Evolutionary conservation across 1,284 basidiomycete species (phyloP).

Genomic region (Pseudozyma sp.): DNA sequence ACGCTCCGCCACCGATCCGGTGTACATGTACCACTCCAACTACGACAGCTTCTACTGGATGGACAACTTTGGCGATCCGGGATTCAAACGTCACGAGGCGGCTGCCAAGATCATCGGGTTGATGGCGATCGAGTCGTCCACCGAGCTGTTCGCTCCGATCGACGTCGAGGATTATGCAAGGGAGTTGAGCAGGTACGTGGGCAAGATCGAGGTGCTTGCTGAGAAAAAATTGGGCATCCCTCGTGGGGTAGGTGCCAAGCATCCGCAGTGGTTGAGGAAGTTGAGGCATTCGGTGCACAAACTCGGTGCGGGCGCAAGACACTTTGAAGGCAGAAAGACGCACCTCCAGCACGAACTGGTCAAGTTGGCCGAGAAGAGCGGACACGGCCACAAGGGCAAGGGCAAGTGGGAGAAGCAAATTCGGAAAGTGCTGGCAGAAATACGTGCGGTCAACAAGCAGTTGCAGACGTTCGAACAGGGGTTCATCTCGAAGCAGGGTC

Average conservation of each 20-base stretch:
- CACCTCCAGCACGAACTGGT: conserved; percentile 25
- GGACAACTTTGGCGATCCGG: conserved; percentile 80
- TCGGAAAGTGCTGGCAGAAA: conserved; percentile 74
- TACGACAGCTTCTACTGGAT: conserved; percentile 83
- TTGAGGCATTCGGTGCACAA: conserved; percentile 27
- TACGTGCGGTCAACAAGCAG: conserved; percentile 78
- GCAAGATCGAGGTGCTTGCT: conserved; percentile 37
- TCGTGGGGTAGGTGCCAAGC: not conserved
- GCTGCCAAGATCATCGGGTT: conserved; percentile 73
- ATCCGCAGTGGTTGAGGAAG: conserved; percentile 22
- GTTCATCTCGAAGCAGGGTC: conserved; percentile 81
- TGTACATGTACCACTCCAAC: conserved; percentile 74
- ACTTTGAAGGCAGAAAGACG: conserved; percentile 31
- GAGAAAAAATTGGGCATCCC: conserved; percentile 26
- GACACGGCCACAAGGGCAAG: not conserved
- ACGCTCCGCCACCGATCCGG: conserved; percentile 50
- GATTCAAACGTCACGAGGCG: conserved; percentile 79
- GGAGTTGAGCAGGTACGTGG: conserved; percentile 53
- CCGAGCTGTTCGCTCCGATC: conserved; percentile 76
- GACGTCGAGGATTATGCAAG: conserved; percentile 74
- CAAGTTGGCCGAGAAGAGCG: conserved; percentile 14
- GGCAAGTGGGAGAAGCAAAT: conserved; percentile 14
- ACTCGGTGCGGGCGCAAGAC: conserved; percentile 22
- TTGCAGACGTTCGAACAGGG: conserved; percentile 82
- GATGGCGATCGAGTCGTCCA: conserved; percentile 75